Conservation (phyloP, 345 rosid genomes). For the Bruguiera parviflora region DNA sequence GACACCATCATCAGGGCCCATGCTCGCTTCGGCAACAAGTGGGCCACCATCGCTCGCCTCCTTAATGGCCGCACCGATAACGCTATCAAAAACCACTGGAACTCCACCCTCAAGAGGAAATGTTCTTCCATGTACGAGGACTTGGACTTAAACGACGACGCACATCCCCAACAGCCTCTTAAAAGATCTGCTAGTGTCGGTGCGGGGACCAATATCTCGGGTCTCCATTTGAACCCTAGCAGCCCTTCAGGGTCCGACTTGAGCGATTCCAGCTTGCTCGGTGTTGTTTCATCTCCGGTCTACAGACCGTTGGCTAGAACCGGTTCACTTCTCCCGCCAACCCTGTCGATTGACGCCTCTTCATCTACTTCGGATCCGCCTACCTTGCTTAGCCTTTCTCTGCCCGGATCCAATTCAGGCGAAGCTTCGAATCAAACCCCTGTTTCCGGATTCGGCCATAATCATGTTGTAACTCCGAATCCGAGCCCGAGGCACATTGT, state of each 20-base stretch:
- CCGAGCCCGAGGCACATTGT: constrained; percentile 2
- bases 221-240: constrained; percentile 48
- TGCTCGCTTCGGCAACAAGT: constrained; percentile 81
- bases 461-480: not conserved
- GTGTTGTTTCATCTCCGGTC: constrained; percentile 36
- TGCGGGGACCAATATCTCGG: constrained; percentile 33
- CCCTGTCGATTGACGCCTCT: constrained; percentile 30
- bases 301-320: constrained; percentile 40
- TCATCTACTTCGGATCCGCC: constrained; percentile 47
- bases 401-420: constrained; percentile 52
- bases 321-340: constrained; percentile 32
- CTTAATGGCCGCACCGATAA: constrained; percentile 90
- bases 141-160: constrained; percentile 38
- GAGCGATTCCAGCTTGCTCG: constrained; percentile 63
- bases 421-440: constrained; percentile 26
- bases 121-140: constrained; percentile 43
- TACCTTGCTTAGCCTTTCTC: constrained; percentile 58
- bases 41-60: constrained; percentile 94
- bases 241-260: constrained; percentile 73
- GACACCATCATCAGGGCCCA: constrained; percentile 82
- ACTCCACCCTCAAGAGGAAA: constrained; percentile 87
- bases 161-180: constrained; percentile 38
- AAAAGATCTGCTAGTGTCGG: constrained; percentile 70
- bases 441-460: constrained; percentile 16
- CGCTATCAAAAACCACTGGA: constrained; percentile 96